Evolutionary conservation across 208 protist species (phyloP).

Genomic region (Endotrypanum monterogeii): DNA sequence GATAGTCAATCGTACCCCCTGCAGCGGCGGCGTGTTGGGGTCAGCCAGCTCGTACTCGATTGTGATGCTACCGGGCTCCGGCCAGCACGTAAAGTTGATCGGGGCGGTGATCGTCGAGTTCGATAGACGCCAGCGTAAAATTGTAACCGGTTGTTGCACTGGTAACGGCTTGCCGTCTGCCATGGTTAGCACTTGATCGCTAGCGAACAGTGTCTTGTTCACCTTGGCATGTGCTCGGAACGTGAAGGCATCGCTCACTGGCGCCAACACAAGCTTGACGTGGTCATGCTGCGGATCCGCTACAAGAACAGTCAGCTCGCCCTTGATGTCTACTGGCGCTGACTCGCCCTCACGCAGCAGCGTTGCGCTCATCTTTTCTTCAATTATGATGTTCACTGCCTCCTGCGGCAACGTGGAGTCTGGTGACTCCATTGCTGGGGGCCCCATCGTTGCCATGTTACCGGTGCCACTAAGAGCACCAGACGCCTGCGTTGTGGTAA

Average conservation of each 20-base stretch:
- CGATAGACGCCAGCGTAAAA: slow-evolving; percentile 72
- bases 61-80: slow-evolving; percentile 60
- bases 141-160: slow-evolving; percentile 76
- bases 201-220: slow-evolving; percentile 80
- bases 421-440: slow-evolving; percentile 5
- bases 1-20: slow-evolving; percentile 56
- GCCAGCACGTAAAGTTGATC: slow-evolving; percentile 85
- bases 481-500: slow-evolving; percentile 9
- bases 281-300: slow-evolving; percentile 59
- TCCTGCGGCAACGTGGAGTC: slow-evolving; percentile 17
- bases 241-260: slow-evolving; percentile 62
- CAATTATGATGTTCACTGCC: slow-evolving; percentile 55
- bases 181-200: slow-evolving; percentile 78
- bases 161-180: slow-evolving; percentile 78
- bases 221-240: slow-evolving; percentile 88
- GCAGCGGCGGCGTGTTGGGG: slow-evolving; percentile 37
- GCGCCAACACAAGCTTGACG: slow-evolving; percentile 56
- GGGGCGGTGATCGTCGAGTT: slow-evolving; percentile 36
- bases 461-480: not conserved
- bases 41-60: slow-evolving; percentile 84
- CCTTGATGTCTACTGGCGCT: slow-evolving; percentile 58
- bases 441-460: not conserved
- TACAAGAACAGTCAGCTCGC: slow-evolving; percentile 76
- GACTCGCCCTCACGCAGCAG: slow-evolving; percentile 63
- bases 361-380: slow-evolving; percentile 70